phyloP scores from a whole-genome alignment of 2,329 filamentous ascomycete species.

The Raffaelea albimanens region DNA sequence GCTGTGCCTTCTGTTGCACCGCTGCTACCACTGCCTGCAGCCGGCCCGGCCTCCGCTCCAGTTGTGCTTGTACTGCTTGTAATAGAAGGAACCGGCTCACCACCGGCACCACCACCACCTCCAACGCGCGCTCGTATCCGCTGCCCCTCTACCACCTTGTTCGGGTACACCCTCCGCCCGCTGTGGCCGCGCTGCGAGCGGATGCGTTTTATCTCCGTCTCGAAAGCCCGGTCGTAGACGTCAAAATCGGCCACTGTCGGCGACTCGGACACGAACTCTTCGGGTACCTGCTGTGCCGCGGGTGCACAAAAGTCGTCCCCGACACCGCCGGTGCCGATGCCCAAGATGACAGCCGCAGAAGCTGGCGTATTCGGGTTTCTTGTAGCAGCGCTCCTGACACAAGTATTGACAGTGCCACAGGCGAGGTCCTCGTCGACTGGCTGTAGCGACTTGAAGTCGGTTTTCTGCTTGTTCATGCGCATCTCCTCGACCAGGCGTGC shows the following conservation, averaged over 20 bases:
- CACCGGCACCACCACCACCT: too few species aligned
- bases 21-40: too few species aligned
- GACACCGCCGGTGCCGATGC: constrained; percentile 60
- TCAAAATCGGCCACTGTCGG: constrained; percentile 77
- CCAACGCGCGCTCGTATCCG: too few species aligned
- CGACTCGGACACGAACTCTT: constrained; percentile 62
- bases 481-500: constrained; percentile 38
- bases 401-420: too few species aligned
- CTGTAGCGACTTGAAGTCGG: too few species aligned
- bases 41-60: too few species aligned
- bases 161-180: constrained; percentile 37
- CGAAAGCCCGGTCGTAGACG: constrained; percentile 82
- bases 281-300: constrained; percentile 25
- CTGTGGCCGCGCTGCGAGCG: constrained; percentile 21
- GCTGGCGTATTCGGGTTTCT: constrained; percentile 41
- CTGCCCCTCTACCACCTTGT: constrained; percentile 23
- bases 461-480: constrained; percentile 24
- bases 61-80: too few species aligned
- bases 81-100: too few species aligned
- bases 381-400: too few species aligned
- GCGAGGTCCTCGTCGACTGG: not conserved
- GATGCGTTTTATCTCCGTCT: constrained; percentile 71
- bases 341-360: constrained; percentile 53
- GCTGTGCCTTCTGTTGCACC: too few species aligned
- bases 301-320: constrained; percentile 32